phyloP scores from a whole-genome alignment of 2,329 filamentous ascomycete species.

The Fusarium humuli region DNA sequence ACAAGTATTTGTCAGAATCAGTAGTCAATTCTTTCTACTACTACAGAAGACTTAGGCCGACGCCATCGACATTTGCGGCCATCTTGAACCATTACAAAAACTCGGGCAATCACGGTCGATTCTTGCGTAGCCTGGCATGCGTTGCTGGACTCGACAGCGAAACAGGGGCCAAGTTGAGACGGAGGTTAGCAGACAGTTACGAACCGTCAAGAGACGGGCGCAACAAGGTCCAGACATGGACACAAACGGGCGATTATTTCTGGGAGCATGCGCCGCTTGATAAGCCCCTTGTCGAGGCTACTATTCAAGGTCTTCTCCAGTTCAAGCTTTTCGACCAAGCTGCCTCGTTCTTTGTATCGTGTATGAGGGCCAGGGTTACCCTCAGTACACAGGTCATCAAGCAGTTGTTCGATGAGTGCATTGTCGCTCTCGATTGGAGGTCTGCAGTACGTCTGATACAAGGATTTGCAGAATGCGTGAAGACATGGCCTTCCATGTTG shows the following conservation, averaged over 20 bases:
- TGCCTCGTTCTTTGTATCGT: conserved; percentile 55
- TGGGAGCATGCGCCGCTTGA: conserved; percentile 56
- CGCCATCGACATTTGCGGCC: conserved; percentile 61
- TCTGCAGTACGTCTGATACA: conserved; percentile 49
- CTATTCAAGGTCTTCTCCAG: conserved; percentile 62
- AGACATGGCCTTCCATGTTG: conserved; percentile 47
- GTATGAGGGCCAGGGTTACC: conserved; percentile 51
- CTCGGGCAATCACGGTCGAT: conserved; percentile 55
- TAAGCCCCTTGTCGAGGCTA: conserved; percentile 56
- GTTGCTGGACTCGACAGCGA: conserved; percentile 58
- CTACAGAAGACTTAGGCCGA: conserved; percentile 58
- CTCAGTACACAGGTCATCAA: conserved; percentile 50
- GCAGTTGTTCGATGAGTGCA: conserved; percentile 57
- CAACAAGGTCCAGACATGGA: conserved; percentile 38
- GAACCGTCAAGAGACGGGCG: conserved; percentile 41
- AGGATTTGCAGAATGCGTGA: conserved; percentile 42
- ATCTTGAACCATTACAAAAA: conserved; percentile 63
- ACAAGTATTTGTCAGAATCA: conserved; percentile 63
- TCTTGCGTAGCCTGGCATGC: conserved; percentile 59
- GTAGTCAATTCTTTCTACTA: conserved; percentile 65
- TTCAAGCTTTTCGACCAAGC: conserved; percentile 60
- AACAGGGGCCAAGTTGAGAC: conserved; percentile 55
- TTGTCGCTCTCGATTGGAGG: conserved; percentile 56
- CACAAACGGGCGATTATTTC: conserved; percentile 51
- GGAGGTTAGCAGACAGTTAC: conserved; percentile 50